These are phyloP conservation scores for Hypoxylon rubiginosum DNA, from an alignment of 2,329 filamentous ascomycete species.

Conservation along the genomic window DNA sequence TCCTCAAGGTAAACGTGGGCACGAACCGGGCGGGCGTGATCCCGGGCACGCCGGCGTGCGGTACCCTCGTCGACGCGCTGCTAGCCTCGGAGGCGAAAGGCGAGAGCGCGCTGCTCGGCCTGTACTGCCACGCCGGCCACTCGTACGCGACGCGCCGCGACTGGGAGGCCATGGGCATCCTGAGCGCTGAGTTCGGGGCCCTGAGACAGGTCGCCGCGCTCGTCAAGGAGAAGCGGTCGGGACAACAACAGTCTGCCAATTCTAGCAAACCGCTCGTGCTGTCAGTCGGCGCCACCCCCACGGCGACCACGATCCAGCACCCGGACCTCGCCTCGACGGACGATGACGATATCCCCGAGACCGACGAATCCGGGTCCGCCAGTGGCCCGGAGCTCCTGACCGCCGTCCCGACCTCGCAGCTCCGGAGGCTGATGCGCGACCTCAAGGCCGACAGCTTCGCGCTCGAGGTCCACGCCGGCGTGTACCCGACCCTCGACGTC, in stretches of 20 bases:
- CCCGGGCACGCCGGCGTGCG: constrained; percentile 62
- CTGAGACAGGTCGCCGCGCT: constrained; percentile 61
- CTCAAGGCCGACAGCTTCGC: constrained; percentile 57
- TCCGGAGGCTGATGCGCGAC: constrained; percentile 57
- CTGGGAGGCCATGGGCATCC: constrained; percentile 67
- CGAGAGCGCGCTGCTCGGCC: constrained; percentile 65
- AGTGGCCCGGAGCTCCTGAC: constrained; percentile 47
- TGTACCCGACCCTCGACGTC: constrained; percentile 81
- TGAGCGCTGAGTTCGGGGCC: constrained; percentile 71
- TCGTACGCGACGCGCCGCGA: constrained; percentile 73
- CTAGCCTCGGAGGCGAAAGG: constrained; percentile 59
- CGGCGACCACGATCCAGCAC: constrained; percentile 75
- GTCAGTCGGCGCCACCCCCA: constrained; percentile 83
- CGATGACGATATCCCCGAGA: too few species aligned
- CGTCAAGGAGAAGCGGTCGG: constrained; percentile 53
- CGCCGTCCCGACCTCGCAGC: constrained; percentile 49
- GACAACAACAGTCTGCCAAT: too few species aligned
- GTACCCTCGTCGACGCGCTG: constrained; percentile 60
- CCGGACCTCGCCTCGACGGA: constrained; percentile 48
- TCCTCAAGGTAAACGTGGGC: constrained; percentile 82
- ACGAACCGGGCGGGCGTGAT: constrained; percentile 77
- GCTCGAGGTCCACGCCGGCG: constrained; percentile 81
- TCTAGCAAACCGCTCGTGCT: constrained; percentile 60
- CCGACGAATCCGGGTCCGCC: neutral
- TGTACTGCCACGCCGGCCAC: constrained; percentile 81